phyloP scores from a whole-genome alignment of 1,139 yeast species.

The Yamadazyma membranifaciens region DNA sequence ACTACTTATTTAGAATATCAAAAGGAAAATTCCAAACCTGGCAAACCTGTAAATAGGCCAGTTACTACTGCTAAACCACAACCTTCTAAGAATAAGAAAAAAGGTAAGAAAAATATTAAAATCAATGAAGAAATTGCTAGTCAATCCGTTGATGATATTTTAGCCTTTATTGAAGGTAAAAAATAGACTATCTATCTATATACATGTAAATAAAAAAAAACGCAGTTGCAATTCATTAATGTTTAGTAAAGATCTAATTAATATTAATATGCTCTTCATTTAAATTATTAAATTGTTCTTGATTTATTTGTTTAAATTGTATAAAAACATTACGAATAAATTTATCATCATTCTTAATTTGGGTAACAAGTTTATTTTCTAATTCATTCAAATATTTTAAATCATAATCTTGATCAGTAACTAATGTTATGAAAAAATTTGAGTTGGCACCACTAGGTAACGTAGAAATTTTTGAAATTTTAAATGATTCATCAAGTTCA shows the following conservation, averaged over 20 bases:
- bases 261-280: conserved; percentile 6
- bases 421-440: conserved; percentile 28
- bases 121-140: conserved; percentile 56
- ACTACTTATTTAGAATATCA: conserved; percentile 40
- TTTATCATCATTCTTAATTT: conserved; percentile 30
- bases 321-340: conserved; percentile 34
- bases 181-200: conserved; percentile 12
- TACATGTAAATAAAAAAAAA: conserved; percentile 11
- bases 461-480: conserved; percentile 50
- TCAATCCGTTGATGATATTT: conserved; percentile 66
- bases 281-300: conserved; percentile 6
- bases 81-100: conserved; percentile 9
- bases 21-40: conserved; percentile 25
- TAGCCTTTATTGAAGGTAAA: conserved; percentile 61
- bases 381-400: conserved; percentile 27
- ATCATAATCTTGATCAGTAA: conserved; percentile 12
- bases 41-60: conserved; percentile 13
- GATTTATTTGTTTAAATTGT: conserved; percentile 15
- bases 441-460: conserved; percentile 74
- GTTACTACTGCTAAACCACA: conserved; percentile 3
- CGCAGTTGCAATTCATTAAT: not conserved
- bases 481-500: conserved; percentile 23
- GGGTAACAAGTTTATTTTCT: conserved; percentile 23
- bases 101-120: conserved; percentile 28
- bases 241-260: not conserved